Percentiles rank a stretch among this genome's conserved stretches.
Conservation (phyloP, 2,329 filamentous ascomycete genomes). For the Trichoderma afroharzianum region DNA sequence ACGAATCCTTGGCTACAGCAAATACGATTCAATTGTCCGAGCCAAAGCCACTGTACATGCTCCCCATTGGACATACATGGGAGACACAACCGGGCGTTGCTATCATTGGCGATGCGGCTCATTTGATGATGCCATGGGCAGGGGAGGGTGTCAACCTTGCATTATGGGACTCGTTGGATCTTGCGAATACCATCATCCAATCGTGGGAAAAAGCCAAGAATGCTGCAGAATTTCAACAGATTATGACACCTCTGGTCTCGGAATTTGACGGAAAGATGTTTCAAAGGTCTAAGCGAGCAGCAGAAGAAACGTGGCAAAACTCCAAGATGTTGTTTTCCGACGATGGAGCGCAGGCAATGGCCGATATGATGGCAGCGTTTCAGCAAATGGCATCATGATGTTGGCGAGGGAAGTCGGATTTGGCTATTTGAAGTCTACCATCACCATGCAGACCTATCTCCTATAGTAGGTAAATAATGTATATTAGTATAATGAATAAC, state of each 20-base stretch:
- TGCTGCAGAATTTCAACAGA: conserved; percentile 17
- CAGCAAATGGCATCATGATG: not conserved
- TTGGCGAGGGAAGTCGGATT: not conserved
- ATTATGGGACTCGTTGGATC: conserved; percentile 47
- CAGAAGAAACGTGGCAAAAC: conserved; percentile 18
- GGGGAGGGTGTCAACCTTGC: conserved; percentile 54
- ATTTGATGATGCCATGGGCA: conserved; percentile 49
- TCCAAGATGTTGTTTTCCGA: conserved; percentile 6
- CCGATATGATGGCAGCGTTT: conserved; percentile 9
- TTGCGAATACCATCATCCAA: conserved; percentile 33
- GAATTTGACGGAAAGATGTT: conserved; percentile 25
- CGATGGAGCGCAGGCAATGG: conserved; percentile 16
- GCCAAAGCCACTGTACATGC: conserved; percentile 31
- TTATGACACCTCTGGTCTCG: conserved; percentile 21
- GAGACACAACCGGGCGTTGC: conserved; percentile 40
- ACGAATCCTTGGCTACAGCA: conserved; percentile 23
- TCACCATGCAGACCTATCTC: not conserved
- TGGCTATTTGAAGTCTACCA: not conserved
- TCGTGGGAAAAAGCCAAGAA: not conserved
- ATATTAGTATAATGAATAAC: not conserved
- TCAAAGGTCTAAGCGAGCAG: conserved; percentile 1
- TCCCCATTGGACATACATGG: conserved; percentile 45
- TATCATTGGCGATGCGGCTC: conserved; percentile 53
- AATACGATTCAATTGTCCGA: conserved; percentile 16
- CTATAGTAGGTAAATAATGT: not conserved